Conservation (phyloP, 768 basidiomycete species). For the Calocybe gangraenosa region DNA sequence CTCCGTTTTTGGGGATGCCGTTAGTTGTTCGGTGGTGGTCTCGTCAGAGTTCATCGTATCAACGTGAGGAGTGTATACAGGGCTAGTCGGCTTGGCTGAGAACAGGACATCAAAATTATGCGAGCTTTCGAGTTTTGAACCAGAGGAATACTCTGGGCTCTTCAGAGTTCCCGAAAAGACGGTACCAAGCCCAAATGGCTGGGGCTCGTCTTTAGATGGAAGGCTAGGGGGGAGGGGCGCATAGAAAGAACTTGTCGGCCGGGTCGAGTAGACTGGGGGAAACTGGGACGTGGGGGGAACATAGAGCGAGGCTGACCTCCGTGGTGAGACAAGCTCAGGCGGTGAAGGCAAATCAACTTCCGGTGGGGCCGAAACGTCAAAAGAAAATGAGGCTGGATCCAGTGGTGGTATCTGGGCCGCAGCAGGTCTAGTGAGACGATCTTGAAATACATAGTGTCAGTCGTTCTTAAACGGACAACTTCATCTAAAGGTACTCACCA, state of each 20-base stretch:
- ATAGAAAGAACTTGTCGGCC: slow-evolving; percentile 15
- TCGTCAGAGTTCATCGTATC: slow-evolving; percentile 15
- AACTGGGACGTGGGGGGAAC: slow-evolving; percentile 14
- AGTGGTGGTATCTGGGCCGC: slow-evolving; percentile 19
- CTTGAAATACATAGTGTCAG: slow-evolving; percentile 1
- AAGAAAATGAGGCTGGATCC: slow-evolving; percentile 18
- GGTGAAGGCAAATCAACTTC: slow-evolving; percentile 16
- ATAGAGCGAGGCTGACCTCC: slow-evolving; percentile 19
- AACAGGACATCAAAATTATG: not conserved
- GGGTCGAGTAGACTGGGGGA: slow-evolving; percentile 14
- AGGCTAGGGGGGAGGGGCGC: slow-evolving; percentile 5
- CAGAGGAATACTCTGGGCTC: slow-evolving; percentile 7
- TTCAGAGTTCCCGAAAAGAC: slow-evolving; percentile 11
- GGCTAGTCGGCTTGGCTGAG: slow-evolving; percentile 13
- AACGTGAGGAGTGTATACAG: slow-evolving; percentile 13
- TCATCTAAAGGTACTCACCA: slow-evolving; percentile 30
- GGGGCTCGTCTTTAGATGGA: not conserved
- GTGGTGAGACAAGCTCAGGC: slow-evolving; percentile 3
- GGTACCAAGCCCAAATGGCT: slow-evolving; percentile 3
- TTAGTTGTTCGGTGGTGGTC: slow-evolving; percentile 12
- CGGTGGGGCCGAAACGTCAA: slow-evolving; percentile 14
- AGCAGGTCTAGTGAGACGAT: slow-evolving; percentile 16
- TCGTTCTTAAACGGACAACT: not conserved
- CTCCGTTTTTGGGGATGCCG: not conserved
- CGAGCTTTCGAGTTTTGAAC: not conserved